These are phyloP conservation scores for Moricandia arvensis DNA, from an alignment of 345 rosid species.

Conservation along the genomic window DNA sequence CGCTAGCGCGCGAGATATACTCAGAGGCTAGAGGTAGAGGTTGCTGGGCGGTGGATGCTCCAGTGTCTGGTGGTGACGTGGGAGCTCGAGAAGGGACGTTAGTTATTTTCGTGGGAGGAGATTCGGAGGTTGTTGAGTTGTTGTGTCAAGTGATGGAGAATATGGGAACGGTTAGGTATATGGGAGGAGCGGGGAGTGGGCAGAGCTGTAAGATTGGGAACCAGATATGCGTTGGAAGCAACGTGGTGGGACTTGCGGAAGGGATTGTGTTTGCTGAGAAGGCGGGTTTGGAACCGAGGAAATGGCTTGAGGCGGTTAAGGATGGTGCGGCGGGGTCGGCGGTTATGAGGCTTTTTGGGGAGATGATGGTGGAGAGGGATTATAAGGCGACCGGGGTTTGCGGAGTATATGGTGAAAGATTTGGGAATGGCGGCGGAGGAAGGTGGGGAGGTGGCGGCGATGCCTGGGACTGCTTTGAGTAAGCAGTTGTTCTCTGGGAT, in stretches of 20 bases:
- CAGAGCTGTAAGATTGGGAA: conserved; percentile 80
- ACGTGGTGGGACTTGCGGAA: conserved; percentile 71
- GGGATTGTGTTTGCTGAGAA: conserved; percentile 67
- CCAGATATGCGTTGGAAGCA: conserved; percentile 70
- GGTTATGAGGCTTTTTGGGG: conserved; percentile 73
- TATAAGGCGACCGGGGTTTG: conserved; percentile 70
- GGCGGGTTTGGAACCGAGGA: conserved; percentile 58
- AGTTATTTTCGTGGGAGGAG: conserved; percentile 71
- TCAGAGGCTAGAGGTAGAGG: conserved; percentile 43
- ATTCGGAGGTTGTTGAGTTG: conserved; percentile 55
- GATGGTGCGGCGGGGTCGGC: conserved; percentile 67
- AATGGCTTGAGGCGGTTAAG: conserved; percentile 47
- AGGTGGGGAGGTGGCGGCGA: conserved; percentile 44
- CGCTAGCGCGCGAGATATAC: conserved; percentile 59
- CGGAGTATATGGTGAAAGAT: conserved; percentile 86
- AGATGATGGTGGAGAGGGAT: conserved; percentile 61
- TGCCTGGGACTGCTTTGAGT: conserved; percentile 62
- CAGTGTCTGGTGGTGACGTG: conserved; percentile 67
- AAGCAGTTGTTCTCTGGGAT: conserved; percentile 76
- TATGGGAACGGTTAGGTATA: conserved; percentile 57
- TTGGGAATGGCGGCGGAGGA: conserved; percentile 79
- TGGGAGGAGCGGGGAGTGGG: conserved; percentile 78
- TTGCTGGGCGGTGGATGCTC: conserved; percentile 78
- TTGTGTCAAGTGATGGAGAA: conserved; percentile 52
- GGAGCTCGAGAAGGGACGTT: conserved; percentile 74